These are phyloP conservation scores for Carex pumila DNA, from an alignment of 176 grass and related monocot genomes.

Conservation along the genomic window DNA sequence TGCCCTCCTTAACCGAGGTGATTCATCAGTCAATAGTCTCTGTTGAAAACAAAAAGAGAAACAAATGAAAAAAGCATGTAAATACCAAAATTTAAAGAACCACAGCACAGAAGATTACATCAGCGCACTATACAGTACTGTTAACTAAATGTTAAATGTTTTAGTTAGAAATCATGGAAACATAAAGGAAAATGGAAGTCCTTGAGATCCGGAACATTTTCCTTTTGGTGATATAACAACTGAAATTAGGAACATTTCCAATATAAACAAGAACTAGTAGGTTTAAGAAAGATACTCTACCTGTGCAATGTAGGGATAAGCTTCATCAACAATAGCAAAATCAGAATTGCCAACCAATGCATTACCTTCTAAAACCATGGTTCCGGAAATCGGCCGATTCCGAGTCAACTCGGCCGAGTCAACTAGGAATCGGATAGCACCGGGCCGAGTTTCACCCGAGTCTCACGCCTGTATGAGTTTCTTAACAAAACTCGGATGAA, in stretches of 20 bases:
- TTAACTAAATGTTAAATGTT: background rate
- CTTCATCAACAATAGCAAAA: slow-evolving; percentile 96
- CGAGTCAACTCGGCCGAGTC: no score
- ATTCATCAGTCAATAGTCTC: slow-evolving; percentile 95
- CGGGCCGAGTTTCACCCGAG: no score
- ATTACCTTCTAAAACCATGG: slow-evolving; percentile 96
- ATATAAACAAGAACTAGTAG: background rate
- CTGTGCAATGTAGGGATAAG: slow-evolving; percentile 92
- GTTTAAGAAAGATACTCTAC: background rate
- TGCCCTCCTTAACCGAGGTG: slow-evolving; percentile 68
- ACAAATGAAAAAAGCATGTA: background rate
- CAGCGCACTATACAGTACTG: background rate
- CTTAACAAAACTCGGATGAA: no score
- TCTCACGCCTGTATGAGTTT: no score
- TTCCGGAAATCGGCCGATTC: no score
- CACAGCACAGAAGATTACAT: background rate
- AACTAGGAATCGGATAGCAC: no score
- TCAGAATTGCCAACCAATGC: slow-evolving; percentile 95
- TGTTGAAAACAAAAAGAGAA: slow-evolving; percentile 33
- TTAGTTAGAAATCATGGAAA: background rate
- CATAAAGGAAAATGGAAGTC: background rate
- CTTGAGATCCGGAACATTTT: background rate
- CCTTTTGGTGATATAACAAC: background rate
- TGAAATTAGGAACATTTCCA: background rate
- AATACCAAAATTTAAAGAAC: background rate